phyloP scores from a whole-genome alignment of 1,139 yeast genomes.

The Pichia sp. region DNA sequence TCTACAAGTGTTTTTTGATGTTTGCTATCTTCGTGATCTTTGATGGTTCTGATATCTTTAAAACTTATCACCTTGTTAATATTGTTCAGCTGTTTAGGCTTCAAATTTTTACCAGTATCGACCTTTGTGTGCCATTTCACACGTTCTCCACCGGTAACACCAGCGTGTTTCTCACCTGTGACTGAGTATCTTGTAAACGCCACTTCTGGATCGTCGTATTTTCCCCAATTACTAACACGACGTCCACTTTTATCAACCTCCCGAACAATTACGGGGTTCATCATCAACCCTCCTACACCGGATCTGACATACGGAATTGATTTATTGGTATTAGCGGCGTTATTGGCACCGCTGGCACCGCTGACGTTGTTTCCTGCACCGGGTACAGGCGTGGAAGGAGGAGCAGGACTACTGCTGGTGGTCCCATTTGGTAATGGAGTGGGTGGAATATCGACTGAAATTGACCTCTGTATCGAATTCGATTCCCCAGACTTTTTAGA shows the following conservation, averaged over 20 bases:
- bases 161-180: neutral
- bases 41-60: slow-evolving; percentile 9
- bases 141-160: neutral
- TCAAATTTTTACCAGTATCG: neutral
- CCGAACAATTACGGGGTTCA: slow-evolving; percentile 14
- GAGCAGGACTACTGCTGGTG: neutral
- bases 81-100: slow-evolving; percentile 1
- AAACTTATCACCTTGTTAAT: slow-evolving; percentile 4
- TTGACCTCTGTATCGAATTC: neutral
- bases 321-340: neutral
- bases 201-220: slow-evolving; percentile 1
- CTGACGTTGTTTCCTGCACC: neutral
- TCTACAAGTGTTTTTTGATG: slow-evolving; percentile 3
- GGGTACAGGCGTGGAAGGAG: neutral
- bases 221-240: slow-evolving; percentile 10
- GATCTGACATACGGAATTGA: slow-evolving; percentile 11
- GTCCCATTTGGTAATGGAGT: neutral
- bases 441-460: neutral
- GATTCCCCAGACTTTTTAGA: neutral
- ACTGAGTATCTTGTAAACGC: neutral
- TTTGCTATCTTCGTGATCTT: slow-evolving; percentile 5
- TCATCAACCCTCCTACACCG: slow-evolving; percentile 13
- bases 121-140: neutral
- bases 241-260: slow-evolving; percentile 13
- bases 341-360: neutral